Base-by-base conservation (phyloP, 352 stramenopile genomes). In the Globisporangium heterothallicum region DNA sequence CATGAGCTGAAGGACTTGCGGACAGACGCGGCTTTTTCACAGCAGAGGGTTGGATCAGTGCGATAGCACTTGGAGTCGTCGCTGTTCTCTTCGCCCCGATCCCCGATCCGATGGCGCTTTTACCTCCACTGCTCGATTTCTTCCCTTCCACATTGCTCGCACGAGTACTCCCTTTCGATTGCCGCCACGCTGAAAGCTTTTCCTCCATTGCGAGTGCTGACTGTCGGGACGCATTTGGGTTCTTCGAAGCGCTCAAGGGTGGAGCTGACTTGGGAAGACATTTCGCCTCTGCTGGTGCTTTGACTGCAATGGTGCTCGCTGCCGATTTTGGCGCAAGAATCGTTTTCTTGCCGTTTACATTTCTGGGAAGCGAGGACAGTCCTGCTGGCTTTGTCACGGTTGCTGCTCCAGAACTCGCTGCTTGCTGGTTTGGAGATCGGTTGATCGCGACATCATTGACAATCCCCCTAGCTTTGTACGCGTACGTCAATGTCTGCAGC, bases 401-500 rank as follows among this genome's bases (percentile, higher is more conserved):
- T 45, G n/a, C 14, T 25, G 27, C 7, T 58, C n/a, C n/a, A n/a
- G n/a, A n/a, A n/a, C n/a, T n/a, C n/a, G n/a, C n/a, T n/a, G n/a
- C n/a, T n/a, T n/a, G n/a, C n/a, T n/a, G n/a, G n/a, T n/a, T n/a
- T n/a, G n/a, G n/a, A n/a, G n/a, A n/a, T n/a, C n/a, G n/a, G 2
- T 61, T 58, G 25, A 67, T 48, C 19, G 22, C 42, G 9, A 72
- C 63, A 9, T 66, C 41, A 42, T 65, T 66, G 8, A 67, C 62
- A 40, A 74, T 64, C 4, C 61, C 67, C 21, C 61, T 57, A 16
- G 59, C 67, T 43, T 80, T 74, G 1, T 47, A 52, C 10, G 70
- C 70, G 42, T 75, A 73, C 24, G 70, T 64, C 41, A 77, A 63
- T 18, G 70, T 75, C 26, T 75, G 61, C 6, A 78, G 47, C 29